phyloP scores from a whole-genome alignment of 768 basidiomycete species.

The Kwoniella pini region DNA sequence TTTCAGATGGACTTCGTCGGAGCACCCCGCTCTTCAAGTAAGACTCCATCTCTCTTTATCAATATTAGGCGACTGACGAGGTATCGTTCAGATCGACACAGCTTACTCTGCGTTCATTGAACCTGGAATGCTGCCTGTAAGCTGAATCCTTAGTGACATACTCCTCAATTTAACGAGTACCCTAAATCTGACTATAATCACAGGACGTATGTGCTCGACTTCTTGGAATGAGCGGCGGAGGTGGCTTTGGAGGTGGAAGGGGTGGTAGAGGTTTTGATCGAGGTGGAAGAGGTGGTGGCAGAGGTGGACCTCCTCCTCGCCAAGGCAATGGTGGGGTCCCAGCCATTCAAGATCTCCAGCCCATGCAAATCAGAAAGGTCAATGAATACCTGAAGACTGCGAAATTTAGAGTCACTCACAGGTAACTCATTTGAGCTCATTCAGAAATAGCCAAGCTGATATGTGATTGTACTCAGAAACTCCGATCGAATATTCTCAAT shows the following conservation, averaged over 20 bases:
- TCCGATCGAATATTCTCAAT: constrained; percentile 33
- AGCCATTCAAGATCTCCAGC: constrained; percentile 30
- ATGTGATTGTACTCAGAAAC: constrained; percentile 7
- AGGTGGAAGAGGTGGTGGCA: constrained; percentile 35
- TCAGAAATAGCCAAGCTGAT: too few species aligned
- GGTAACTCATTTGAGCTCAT: constrained; percentile 18
- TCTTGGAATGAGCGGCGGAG: constrained; percentile 42
- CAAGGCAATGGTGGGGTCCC: constrained; percentile 26
- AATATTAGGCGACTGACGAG: not conserved
- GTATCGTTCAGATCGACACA: constrained; percentile 48
- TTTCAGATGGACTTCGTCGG: constrained; percentile 42
- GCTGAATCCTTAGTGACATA: not conserved
- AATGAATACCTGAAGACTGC: constrained; percentile 44
- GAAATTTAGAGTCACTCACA: constrained; percentile 51
- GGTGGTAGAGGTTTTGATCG: constrained; percentile 29
- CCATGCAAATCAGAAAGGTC: constrained; percentile 36
- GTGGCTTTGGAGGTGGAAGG: constrained; percentile 40
- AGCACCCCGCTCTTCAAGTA: constrained; percentile 44
- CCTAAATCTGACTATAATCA: not conserved
- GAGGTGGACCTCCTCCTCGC: constrained; percentile 24
- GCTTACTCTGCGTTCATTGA: constrained; percentile 54
- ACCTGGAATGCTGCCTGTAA: constrained; percentile 45
- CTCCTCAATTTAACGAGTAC: not conserved
- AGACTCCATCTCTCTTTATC: not conserved
- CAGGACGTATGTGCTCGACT: constrained; percentile 41